Evolutionary conservation across 371 early-diverging fungal species (phyloP), one percentile per base, ranked within the genome.

Genomic region (Mortierella sp.): DNA sequence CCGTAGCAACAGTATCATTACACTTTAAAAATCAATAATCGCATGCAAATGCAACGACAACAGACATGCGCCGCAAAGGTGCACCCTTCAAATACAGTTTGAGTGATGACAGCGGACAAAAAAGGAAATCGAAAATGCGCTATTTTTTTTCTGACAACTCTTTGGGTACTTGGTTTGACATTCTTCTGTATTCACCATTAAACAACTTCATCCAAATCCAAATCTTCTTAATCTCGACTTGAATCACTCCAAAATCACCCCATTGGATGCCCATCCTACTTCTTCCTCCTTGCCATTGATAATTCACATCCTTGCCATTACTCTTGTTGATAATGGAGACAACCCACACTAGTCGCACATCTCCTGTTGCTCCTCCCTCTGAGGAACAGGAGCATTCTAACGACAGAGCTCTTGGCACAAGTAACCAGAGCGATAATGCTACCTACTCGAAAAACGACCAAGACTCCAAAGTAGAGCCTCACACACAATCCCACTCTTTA

Each of bases 41-140:
- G 45, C 45, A 16, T 10, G 45, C 16, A 45, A 45, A 15, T 16
- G 11, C 45, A 45, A 45, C 16, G 6, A n/a, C n/a, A 50, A n/a
- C 43, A 16, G n/a, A 50, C 50, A 50, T 45, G 28, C 11, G 11
- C 55, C 55, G 32, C 55, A 55, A 22, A 28, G 55, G 55, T 55
- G 55, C 55, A n/a, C 28, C 55, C 55, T 28, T 55, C 55, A 55
- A 55, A 55, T 24, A 13, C 28, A 55, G 28, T 13, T 28, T 2
- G 52, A 52, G 52, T n/a, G 19, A 52, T 52, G 52, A 52, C 52
- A 55, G 28, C 55, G 28, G 55, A 55, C 55, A 28, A 55, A 55
- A 55, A 55, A 55, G 60, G 60, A 59, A 59, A 59, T 59, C 40
- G 41, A 55, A 11, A 52, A 55, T 55, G 55, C 5, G 55, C 55